Percentiles rank a stretch among this genome's conserved stretches.
Evolutionary conservation across 1,284 basidiomycete genomes (phyloP).

Genomic region (Wolfiporia cocos): DNA sequence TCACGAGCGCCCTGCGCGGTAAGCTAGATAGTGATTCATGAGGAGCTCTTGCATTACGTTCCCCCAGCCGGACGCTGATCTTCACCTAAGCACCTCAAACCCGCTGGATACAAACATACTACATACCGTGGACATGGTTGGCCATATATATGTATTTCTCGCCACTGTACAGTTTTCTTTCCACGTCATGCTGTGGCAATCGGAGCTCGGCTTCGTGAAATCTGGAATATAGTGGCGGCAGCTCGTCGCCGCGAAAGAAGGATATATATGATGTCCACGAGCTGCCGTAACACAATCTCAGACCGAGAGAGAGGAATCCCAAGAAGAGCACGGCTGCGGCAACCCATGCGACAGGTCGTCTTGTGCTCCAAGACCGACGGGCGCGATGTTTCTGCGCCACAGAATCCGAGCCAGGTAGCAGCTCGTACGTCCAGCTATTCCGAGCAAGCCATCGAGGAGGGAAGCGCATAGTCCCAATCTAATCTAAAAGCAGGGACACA

Average conservation of each 20-base stretch:
- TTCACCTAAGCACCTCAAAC: not conserved
- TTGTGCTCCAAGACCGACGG: not conserved
- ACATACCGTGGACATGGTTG: conserved; percentile 36
- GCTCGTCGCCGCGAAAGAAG: not conserved
- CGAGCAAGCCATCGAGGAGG: too few species aligned
- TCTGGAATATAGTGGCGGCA: conserved; percentile 38
- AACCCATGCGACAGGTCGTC: not conserved
- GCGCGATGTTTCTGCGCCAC: not conserved
- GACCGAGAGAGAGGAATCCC: not conserved
- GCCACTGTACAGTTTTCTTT: conserved; percentile 3
- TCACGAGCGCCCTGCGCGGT: conserved; percentile 35
- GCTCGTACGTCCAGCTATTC: not conserved
- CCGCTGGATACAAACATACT: not conserved
- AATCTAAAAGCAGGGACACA: too few species aligned
- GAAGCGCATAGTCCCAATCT: too few species aligned
- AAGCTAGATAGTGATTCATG: conserved; percentile 40
- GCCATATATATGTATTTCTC: too few species aligned
- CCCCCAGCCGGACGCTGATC: conserved; percentile 36
- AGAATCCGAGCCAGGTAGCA: not conserved
- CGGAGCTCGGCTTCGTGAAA: conserved; percentile 38
- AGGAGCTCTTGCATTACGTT: conserved; percentile 49
- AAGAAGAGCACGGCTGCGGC: not conserved
- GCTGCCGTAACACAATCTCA: too few species aligned
- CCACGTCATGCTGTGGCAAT: conserved; percentile 37
- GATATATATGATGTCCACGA: too few species aligned